phyloP scores from a whole-genome alignment of 805 yeast genomes.

The Candida coquimbonensis region DNA sequence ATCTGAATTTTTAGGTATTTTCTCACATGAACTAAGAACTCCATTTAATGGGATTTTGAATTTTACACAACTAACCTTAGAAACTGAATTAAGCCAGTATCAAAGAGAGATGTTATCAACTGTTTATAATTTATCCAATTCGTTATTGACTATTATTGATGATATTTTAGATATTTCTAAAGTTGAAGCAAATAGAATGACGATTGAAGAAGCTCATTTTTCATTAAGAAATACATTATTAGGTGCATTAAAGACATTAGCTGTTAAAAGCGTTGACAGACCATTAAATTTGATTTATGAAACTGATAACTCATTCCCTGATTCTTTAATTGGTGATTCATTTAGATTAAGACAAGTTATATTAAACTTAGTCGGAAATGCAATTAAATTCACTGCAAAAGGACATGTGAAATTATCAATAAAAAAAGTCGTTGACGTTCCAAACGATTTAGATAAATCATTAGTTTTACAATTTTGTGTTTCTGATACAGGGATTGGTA shows the following conservation, averaged over 20 bases:
- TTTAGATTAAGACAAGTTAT: conserved; percentile 85
- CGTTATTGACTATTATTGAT: conserved; percentile 78
- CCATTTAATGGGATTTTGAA: conserved; percentile 93
- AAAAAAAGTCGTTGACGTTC: conserved; percentile 37
- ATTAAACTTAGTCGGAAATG: conserved; percentile 81
- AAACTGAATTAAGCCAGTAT: conserved; percentile 83
- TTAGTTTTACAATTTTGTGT: conserved; percentile 73
- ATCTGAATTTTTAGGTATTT: conserved; percentile 84
- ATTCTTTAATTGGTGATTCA: conserved; percentile 80
- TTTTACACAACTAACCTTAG: conserved; percentile 85
- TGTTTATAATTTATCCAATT: conserved; percentile 82
- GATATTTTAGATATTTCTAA: conserved; percentile 88
- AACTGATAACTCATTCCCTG: conserved; percentile 84
- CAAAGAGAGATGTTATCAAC: conserved; percentile 89
- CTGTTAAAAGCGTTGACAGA: conserved; percentile 85
- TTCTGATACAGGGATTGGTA: conserved; percentile 87
- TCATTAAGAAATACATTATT: conserved; percentile 81
- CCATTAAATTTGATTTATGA: conserved; percentile 73
- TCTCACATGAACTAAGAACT: conserved; percentile 83
- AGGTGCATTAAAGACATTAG: conserved; percentile 83
- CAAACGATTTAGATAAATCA: conserved; percentile 24
- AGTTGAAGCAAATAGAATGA: conserved; percentile 91
- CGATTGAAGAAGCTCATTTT: conserved; percentile 83
- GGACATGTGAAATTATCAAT: conserved; percentile 80
- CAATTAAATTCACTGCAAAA: conserved; percentile 76